Conservation (phyloP, 2,329 filamentous ascomycete genomes). For the Calonectria naviculata region DNA sequence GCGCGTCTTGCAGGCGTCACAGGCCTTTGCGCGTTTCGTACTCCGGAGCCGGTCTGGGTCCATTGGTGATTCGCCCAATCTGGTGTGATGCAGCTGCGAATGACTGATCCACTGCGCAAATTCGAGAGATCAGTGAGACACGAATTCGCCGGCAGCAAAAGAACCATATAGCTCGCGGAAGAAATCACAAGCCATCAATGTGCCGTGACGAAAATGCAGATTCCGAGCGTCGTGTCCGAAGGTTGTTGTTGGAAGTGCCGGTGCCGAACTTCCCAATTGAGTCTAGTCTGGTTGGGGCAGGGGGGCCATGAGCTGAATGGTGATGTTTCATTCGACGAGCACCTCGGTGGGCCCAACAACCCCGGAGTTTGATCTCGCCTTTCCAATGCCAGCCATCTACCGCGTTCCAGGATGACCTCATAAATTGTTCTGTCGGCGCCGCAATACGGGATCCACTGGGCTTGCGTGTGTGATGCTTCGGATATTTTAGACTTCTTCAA, state of each 20-base stretch:
- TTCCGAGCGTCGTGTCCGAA: background rate
- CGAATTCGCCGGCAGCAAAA: slow-evolving; percentile 7
- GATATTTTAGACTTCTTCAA: background rate
- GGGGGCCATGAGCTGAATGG: background rate
- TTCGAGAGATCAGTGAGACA: background rate
- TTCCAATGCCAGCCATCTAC: background rate
- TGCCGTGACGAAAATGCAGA: background rate
- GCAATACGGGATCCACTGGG: background rate
- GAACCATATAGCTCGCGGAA: slow-evolving; percentile 17
- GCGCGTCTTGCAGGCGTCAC: slow-evolving; percentile 33
- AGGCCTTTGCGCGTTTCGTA: slow-evolving; percentile 32
- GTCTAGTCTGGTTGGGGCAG: slow-evolving; percentile 12
- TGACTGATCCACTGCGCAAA: background rate
- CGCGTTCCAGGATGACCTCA: slow-evolving; percentile 5
- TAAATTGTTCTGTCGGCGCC: background rate
- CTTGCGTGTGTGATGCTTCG: background rate
- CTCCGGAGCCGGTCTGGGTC: slow-evolving; percentile 21
- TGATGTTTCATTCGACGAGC: no score
- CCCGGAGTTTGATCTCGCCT: background rate
- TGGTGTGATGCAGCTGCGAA: background rate
- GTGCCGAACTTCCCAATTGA: slow-evolving; percentile 28
- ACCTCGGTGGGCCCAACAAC: background rate
- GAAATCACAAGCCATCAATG: slow-evolving; percentile 11
- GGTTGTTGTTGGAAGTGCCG: slow-evolving; percentile 9
- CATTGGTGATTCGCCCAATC: slow-evolving; percentile 3